Conservation (phyloP, 164 flowering plant genomes). For the Magnolia officinalis region DNA sequence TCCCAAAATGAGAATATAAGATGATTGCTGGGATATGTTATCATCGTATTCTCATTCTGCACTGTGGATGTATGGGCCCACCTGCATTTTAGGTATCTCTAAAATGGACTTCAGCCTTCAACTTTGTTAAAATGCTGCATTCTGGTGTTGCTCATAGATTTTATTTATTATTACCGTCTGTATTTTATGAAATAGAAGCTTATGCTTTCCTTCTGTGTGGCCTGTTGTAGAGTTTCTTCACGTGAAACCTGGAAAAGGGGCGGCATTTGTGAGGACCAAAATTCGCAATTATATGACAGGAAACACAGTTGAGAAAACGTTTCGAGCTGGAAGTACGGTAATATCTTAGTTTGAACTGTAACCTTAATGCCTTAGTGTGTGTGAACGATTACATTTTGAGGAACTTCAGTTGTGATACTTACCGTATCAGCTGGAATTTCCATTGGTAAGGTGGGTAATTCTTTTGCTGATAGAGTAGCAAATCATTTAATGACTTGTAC, state of each 20-base stretch:
- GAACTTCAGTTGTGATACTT: not conserved
- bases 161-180: not conserved
- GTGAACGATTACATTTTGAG: not conserved
- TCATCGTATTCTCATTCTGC: no score
- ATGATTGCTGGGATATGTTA: no score
- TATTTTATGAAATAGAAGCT: not conserved
- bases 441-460: no score
- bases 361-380: not conserved
- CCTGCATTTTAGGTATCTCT: no score
- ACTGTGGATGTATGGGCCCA: no score
- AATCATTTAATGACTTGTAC: no score
- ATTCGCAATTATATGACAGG: constrained; percentile 76
- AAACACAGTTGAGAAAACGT: constrained; percentile 85
- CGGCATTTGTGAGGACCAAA: constrained; percentile 96
- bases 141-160: not conserved
- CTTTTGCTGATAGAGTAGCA: no score
- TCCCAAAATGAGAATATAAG: no score
- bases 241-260: constrained; percentile 99
- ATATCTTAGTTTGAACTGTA: not conserved
- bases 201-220: not conserved
- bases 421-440: no score
- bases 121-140: no score
- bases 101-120: no score
- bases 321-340: constrained; percentile 91
- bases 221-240: constrained; percentile 81